Conservation (phyloP, 306 rosid genomes). For the Biancaea sappan region DNA sequence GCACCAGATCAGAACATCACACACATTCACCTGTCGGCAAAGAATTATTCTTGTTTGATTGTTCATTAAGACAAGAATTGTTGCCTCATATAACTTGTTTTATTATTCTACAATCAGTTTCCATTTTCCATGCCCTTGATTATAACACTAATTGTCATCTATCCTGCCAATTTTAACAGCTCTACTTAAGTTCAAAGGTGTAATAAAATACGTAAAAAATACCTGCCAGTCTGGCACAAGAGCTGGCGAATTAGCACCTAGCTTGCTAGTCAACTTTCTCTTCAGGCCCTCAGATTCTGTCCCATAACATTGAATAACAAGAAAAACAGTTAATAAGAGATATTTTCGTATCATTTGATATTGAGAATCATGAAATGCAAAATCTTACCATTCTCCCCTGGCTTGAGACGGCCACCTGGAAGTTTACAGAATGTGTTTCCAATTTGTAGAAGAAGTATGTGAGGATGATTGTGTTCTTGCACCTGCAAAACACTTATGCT, state of each 20-base stretch:
- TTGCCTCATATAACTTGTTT: background rate
- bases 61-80: background rate
- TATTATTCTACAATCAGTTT: background rate
- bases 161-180: background rate
- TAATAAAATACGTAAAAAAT: background rate
- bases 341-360: constrained; percentile 1
- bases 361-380: constrained; percentile 2
- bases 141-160: background rate
- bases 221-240: constrained; percentile 88
- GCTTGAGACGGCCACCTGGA: constrained; percentile 98
- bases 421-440: constrained; percentile 99
- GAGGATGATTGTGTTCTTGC: constrained; percentile 99
- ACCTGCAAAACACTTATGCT: constrained; percentile 56
- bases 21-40: background rate
- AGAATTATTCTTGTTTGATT: background rate
- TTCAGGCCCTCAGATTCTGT: constrained; percentile 75
- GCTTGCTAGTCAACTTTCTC: constrained; percentile 83
- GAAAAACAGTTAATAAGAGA: background rate
- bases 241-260: constrained; percentile 69
- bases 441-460: constrained; percentile 94
- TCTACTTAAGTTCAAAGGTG: too few relatives aligned
- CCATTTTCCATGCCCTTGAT: background rate
- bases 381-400: constrained; percentile 91
- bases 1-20: background rate
- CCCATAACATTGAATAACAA: constrained; percentile 1